phyloP scores from a whole-genome alignment of 2,329 filamentous ascomycete genomes.

The Dothideomycetes sp. region DNA sequence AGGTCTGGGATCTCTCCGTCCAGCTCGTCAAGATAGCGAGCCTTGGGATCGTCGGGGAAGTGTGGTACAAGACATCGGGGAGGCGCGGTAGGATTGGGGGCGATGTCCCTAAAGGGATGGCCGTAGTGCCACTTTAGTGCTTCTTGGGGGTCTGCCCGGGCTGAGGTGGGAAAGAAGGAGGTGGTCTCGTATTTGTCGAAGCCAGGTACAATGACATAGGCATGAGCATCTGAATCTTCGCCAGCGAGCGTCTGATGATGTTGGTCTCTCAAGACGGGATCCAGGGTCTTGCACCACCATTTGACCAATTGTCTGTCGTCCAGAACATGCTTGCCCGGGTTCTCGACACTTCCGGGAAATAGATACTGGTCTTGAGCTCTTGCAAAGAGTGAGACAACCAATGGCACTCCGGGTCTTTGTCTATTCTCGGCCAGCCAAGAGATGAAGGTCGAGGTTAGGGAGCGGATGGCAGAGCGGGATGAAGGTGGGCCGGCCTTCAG shows the following conservation, averaged over 20 bases:
- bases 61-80: slow-evolving; percentile 76
- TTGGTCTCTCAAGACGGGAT: slow-evolving; percentile 50
- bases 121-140: slow-evolving; percentile 44
- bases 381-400: slow-evolving; percentile 83
- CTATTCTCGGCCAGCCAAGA: slow-evolving; percentile 59
- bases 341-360: slow-evolving; percentile 83
- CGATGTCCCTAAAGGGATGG: slow-evolving; percentile 63
- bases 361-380: slow-evolving; percentile 87
- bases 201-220: slow-evolving; percentile 78
- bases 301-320: slow-evolving; percentile 82
- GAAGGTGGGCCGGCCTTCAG: slow-evolving; percentile 49
- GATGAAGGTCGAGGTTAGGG: slow-evolving; percentile 65
- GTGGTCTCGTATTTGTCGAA: slow-evolving; percentile 70
- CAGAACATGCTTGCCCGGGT: slow-evolving; percentile 76
- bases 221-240: slow-evolving; percentile 25
- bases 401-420: slow-evolving; percentile 52
- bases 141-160: slow-evolving; percentile 25
- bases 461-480: slow-evolving; percentile 60
- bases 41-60: slow-evolving; percentile 92
- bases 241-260: too few species aligned
- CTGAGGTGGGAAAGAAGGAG: slow-evolving; percentile 59
- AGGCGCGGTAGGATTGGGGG: slow-evolving; percentile 50
- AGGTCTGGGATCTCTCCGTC: slow-evolving; percentile 63
- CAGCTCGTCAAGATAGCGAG: slow-evolving; percentile 76
- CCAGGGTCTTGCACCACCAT: slow-evolving; percentile 89